Evolutionary conservation across 1,139 yeast genomes (phyloP).

Genomic region (Meyerozyma athensensis): DNA sequence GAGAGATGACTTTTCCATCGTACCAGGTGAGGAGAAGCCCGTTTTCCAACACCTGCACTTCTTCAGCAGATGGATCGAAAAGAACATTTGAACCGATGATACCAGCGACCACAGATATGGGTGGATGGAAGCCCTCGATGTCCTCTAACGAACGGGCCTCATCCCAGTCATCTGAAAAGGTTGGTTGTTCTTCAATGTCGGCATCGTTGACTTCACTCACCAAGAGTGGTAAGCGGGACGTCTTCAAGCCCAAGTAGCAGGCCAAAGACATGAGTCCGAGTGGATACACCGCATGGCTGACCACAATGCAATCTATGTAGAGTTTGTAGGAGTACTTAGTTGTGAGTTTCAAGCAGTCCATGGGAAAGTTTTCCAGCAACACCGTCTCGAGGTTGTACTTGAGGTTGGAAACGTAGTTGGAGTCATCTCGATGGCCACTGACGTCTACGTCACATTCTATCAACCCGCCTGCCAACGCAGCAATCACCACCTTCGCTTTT

Average conservation of each 20-base stretch:
- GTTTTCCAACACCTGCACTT: constrained; percentile 81
- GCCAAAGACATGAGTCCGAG: constrained; percentile 74
- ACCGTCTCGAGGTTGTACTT: constrained; percentile 48
- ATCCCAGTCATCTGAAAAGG: constrained; percentile 85
- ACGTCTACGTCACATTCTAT: constrained; percentile 77
- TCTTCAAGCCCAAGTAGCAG: constrained; percentile 71
- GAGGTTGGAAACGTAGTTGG: constrained; percentile 55
- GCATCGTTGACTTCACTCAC: constrained; percentile 55
- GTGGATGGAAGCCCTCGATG: constrained; percentile 50
- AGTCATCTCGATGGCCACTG: constrained; percentile 66
- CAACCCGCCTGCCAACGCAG: constrained; percentile 37
- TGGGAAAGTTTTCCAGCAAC: constrained; percentile 45
- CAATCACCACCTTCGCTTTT: constrained; percentile 75
- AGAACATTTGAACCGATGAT: constrained; percentile 62
- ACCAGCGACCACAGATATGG: constrained; percentile 71
- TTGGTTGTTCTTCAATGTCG: constrained; percentile 80
- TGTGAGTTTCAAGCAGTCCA: constrained; percentile 54
- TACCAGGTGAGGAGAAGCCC: constrained; percentile 73
- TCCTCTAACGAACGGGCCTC: constrained; percentile 45
- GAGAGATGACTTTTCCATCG: constrained; percentile 58
- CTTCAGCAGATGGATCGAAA: constrained; percentile 81
- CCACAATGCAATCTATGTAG: constrained; percentile 71
- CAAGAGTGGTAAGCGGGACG: constrained; percentile 72
- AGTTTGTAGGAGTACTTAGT: constrained; percentile 71
- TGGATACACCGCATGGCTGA: constrained; percentile 68